phyloP scores from a whole-genome alignment of 148 eudicot genomes.

The Silene uniflora region DNA sequence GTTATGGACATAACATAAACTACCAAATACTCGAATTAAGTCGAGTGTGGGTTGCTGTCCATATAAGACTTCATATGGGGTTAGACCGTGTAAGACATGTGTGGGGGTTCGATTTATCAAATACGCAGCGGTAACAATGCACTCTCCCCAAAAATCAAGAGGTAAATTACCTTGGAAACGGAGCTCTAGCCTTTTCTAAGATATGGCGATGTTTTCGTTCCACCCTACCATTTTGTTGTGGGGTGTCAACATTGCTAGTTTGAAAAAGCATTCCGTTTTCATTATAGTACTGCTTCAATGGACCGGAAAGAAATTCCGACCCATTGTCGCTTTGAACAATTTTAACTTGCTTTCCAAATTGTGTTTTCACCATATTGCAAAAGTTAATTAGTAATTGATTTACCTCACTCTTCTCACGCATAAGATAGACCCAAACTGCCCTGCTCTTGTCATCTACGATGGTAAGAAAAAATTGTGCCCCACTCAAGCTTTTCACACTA shows the following conservation, averaged over 20 bases:
- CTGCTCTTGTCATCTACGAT: not conserved
- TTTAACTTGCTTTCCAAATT: not conserved
- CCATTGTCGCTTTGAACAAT: not conserved
- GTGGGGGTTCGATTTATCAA: no score
- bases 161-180: not conserved
- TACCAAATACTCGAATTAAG: not conserved
- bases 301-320: not conserved
- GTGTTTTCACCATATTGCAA: not conserved
- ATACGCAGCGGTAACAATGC: no score
- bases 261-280: not conserved
- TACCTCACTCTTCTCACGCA: not conserved
- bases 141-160: no score
- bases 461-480: not conserved
- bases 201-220: not conserved
- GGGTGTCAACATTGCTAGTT: no score
- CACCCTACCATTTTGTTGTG: not conserved
- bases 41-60: not conserved
- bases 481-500: no score
- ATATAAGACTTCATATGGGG: no score
- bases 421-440: not conserved
- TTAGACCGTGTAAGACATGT: no score
- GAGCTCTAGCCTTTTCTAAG: no score
- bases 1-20: not conserved
- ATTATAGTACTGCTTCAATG: not conserved
- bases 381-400: not conserved